These are phyloP conservation scores for Coemansia sp. DNA, from an alignment of 192 early-diverging fungal genomes.

Conservation along the genomic window DNA sequence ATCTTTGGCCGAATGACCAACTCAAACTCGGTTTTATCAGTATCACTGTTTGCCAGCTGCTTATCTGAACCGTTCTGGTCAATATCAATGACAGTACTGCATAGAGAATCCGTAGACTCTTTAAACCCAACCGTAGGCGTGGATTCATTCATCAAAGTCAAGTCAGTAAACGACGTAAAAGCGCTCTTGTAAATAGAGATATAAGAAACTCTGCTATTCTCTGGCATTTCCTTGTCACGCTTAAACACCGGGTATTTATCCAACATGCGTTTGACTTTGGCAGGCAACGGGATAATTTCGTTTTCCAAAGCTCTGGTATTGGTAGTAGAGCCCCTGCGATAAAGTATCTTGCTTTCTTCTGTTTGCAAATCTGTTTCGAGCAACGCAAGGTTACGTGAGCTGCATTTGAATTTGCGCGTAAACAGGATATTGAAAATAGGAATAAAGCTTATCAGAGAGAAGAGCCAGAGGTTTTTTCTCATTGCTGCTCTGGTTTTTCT, in stretches of 20 bases:
- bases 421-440: slow-evolving; percentile 43
- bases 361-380: slow-evolving; percentile 30
- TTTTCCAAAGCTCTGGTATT: background rate
- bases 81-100: slow-evolving; percentile 15
- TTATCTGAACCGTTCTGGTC: background rate
- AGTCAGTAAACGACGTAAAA: slow-evolving; percentile 18
- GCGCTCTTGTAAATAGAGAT: slow-evolving; percentile 32
- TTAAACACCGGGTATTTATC: slow-evolving; percentile 26
- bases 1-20: background rate
- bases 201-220: slow-evolving; percentile 2
- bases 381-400: slow-evolving; percentile 33
- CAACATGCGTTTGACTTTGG: slow-evolving; percentile 22
- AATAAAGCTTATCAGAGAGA: slow-evolving; percentile 26
- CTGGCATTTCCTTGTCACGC: slow-evolving; percentile 9
- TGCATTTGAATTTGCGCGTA: slow-evolving; percentile 44
- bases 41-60: background rate
- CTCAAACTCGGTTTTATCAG: background rate
- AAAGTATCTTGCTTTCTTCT: slow-evolving; percentile 20
- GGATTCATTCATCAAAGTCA: background rate
- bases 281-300: slow-evolving; percentile 15
- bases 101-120: background rate
- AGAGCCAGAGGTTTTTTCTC: slow-evolving; percentile 27
- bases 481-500: slow-evolving; percentile 13
- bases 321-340: background rate
- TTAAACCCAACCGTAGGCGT: background rate